These are phyloP conservation scores for Scedosporium boydii DNA, from an alignment of 2,329 filamentous ascomycete species.

Conservation along the genomic window DNA sequence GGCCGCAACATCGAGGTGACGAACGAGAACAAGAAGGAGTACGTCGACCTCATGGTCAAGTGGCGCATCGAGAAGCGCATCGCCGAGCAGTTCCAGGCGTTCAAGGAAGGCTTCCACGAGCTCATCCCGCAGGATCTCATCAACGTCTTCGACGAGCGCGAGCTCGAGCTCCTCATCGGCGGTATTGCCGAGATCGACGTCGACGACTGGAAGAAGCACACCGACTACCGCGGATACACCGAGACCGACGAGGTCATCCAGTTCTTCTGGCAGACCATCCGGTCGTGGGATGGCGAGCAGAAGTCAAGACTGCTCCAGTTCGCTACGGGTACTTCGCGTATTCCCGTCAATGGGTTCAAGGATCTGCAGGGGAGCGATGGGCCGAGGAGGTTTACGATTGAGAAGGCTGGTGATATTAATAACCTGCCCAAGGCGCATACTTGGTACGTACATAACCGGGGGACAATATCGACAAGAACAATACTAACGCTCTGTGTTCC, in stretches of 20 bases:
- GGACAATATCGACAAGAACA: too few relatives aligned
- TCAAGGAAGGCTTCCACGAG: conserved; percentile 95
- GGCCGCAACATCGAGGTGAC: conserved; percentile 92
- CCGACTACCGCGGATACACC: conserved; percentile 96
- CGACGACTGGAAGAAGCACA: conserved; percentile 99
- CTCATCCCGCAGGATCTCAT: conserved; percentile 92
- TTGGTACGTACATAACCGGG: too few relatives aligned
- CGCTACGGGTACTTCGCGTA: conserved; percentile 92
- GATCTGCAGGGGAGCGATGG: conserved; percentile 96
- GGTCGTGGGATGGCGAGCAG: conserved; percentile 95
- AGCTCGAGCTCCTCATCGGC: conserved; percentile 90
- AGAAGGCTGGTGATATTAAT: conserved; percentile 85
- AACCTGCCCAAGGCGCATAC: conserved; percentile 97
- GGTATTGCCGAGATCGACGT: conserved; percentile 99
- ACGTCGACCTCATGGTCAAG: conserved; percentile 96
- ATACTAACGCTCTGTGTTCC: conserved; percentile 13
- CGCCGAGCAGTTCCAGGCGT: conserved; percentile 95
- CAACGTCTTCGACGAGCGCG: conserved; percentile 97
- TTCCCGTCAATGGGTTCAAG: conserved; percentile 98
- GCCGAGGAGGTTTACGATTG: conserved; percentile 90
- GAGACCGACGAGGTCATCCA: conserved; percentile 95
- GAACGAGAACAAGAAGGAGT: conserved; percentile 98
- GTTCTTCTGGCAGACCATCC: conserved; percentile 97
- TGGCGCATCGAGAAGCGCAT: conserved; percentile 99
- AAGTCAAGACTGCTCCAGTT: conserved; percentile 95